A percentile compares a stretch with the other conserved stretches of the same genome.
phyloP scores from a whole-genome alignment of 257 asterid species.

The Primulina huaijiensis region DNA sequence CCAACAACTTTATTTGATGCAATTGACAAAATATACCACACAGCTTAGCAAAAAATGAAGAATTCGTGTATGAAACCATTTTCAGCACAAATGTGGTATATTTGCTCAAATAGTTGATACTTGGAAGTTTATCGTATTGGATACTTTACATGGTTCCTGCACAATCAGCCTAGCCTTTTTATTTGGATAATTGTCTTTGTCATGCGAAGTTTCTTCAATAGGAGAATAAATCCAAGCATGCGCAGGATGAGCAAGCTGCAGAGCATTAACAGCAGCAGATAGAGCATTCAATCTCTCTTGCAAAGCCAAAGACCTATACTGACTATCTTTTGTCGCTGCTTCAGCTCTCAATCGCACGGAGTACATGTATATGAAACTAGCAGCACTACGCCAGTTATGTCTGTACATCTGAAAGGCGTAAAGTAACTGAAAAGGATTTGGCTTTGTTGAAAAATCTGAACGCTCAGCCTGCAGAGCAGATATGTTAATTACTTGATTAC shows the following conservation, averaged over 20 bases:
- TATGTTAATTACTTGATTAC: slow-evolving; percentile 14
- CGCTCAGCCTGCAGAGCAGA: slow-evolving; percentile 80
- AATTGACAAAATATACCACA: background rate
- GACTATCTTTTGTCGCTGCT: slow-evolving; percentile 62
- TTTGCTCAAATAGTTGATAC: slow-evolving; percentile 2
- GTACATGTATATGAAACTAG: slow-evolving; percentile 65
- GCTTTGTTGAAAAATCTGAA: slow-evolving; percentile 73
- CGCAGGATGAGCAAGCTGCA: slow-evolving; percentile 89
- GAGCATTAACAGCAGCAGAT: slow-evolving; percentile 86
- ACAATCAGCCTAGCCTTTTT: slow-evolving; percentile 70
- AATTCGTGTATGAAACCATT: no score
- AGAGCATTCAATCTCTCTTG: slow-evolving; percentile 89
- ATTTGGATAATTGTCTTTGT: slow-evolving; percentile 60
- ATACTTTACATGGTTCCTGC: slow-evolving; percentile 56
- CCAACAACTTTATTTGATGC: background rate
- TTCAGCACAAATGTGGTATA: background rate
- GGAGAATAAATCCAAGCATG: slow-evolving; percentile 87
- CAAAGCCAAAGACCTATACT: slow-evolving; percentile 51
- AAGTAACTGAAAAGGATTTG: slow-evolving; percentile 80
- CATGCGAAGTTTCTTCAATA: slow-evolving; percentile 42
- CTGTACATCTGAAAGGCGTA: slow-evolving; percentile 91
- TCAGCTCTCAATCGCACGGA: slow-evolving; percentile 67
- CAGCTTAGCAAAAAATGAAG: background rate
- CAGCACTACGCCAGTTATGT: slow-evolving; percentile 95
- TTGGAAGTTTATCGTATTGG: slow-evolving; percentile 21